Conservation (phyloP, 768 basidiomycete genomes). For the Pulveroboletus sp. region DNA sequence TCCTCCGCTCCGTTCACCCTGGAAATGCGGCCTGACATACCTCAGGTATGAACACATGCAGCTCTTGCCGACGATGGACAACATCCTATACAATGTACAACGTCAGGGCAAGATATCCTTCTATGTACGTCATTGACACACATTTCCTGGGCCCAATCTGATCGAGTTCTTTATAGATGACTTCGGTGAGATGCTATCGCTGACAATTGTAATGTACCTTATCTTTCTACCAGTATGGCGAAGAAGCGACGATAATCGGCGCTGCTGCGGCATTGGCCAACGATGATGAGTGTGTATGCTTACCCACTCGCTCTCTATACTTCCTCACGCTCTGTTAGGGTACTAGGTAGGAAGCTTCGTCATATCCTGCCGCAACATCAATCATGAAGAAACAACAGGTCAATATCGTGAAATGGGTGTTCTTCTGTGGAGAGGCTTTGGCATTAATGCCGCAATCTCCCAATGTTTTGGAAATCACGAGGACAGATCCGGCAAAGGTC, state of each 20-base stretch:
- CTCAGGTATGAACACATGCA: conserved; percentile 74
- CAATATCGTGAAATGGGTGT: conserved; percentile 95
- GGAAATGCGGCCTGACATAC: neutral
- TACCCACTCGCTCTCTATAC: neutral
- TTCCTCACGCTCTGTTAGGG: conserved; percentile 40
- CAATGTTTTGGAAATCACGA: conserved; percentile 88
- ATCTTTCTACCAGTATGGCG: conserved; percentile 58
- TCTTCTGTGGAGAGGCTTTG: conserved; percentile 82
- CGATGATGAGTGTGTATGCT: conserved; percentile 73
- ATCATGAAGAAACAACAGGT: conserved; percentile 37
- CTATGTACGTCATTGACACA: conserved; percentile 52
- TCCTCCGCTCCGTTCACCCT: neutral
- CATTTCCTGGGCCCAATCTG: conserved; percentile 6
- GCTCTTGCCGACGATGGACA: conserved; percentile 79
- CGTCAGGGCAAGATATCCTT: conserved; percentile 92
- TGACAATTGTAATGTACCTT: neutral
- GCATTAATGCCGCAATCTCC: conserved; percentile 76
- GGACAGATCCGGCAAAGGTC: conserved; percentile 76
- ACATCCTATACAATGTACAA: conserved; percentile 86
- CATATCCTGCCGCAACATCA: neutral
- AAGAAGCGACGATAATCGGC: conserved; percentile 87
- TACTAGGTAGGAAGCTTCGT: conserved; percentile 51
- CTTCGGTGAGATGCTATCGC: conserved; percentile 53
- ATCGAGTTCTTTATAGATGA: conserved; percentile 53
- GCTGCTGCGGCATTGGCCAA: conserved; percentile 79